phyloP scores from a whole-genome alignment of 352 stramenopile genomes.

The Globisporangium parvum region DNA sequence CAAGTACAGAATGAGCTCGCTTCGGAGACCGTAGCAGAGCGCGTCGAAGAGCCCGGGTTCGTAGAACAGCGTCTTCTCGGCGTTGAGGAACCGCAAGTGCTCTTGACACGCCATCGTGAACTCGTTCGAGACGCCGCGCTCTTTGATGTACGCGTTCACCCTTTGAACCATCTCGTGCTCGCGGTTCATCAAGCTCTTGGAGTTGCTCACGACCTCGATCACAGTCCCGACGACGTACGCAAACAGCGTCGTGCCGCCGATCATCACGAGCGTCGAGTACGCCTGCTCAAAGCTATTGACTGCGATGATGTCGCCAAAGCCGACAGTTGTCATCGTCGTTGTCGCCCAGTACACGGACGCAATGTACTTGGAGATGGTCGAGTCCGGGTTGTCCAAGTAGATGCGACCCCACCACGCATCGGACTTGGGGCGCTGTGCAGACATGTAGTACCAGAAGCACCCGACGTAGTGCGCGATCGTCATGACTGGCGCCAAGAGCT shows the following conservation, averaged over 20 bases:
- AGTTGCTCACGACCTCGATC: slow-evolving; percentile 77
- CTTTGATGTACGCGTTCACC: slow-evolving; percentile 76
- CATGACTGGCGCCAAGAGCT: slow-evolving; percentile 54
- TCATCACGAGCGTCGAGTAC: slow-evolving; percentile 81
- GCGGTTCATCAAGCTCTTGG: slow-evolving; percentile 67
- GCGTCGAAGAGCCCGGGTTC: slow-evolving; percentile 56
- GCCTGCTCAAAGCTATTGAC: slow-evolving; percentile 66
- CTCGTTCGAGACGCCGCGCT: slow-evolving; percentile 62
- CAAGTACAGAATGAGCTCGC: slow-evolving; percentile 60
- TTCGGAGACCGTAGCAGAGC: slow-evolving; percentile 57
- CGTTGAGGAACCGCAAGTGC: slow-evolving; percentile 64
- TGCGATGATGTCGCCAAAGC: slow-evolving; percentile 80
- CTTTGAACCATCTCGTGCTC: slow-evolving; percentile 66
- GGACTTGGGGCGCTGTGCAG: slow-evolving; percentile 32
- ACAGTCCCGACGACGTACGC: slow-evolving; percentile 79
- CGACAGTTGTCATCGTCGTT: slow-evolving; percentile 83
- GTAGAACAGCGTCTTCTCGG: slow-evolving; percentile 65
- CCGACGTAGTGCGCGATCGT: slow-evolving; percentile 79
- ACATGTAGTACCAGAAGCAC: slow-evolving; percentile 84
- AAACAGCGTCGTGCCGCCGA: slow-evolving; percentile 75
- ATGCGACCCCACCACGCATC: slow-evolving; percentile 48
- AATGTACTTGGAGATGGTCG: slow-evolving; percentile 61
- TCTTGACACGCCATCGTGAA: slow-evolving; percentile 68
- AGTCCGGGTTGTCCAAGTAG: slow-evolving; percentile 53
- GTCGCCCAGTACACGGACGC: slow-evolving; percentile 83